phyloP scores from a whole-genome alignment of 352 stramenopile genomes.

The Phytophthora sp. region DNA sequence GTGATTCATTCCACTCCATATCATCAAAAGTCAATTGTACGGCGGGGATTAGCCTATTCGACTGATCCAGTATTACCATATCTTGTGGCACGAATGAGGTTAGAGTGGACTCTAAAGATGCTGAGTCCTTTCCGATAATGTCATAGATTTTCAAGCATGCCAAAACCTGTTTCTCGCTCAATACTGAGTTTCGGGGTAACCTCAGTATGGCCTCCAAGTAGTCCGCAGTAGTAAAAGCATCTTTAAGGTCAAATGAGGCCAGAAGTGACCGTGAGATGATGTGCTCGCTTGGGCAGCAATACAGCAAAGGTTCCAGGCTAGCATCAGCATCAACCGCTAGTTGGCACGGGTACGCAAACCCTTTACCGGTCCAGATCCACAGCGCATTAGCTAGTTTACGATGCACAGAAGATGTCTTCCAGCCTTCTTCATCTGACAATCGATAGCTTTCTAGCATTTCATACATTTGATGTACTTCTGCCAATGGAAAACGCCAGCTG shows the following conservation, averaged over 20 bases:
- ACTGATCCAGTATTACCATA: conserved; percentile 48
- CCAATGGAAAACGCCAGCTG: conserved; percentile 41
- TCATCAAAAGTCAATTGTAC: conserved; percentile 65
- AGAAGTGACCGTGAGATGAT: conserved; percentile 67
- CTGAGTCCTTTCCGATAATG: conserved; percentile 40
- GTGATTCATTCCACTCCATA: conserved; percentile 81
- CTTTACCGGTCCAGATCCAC: conserved; percentile 79
- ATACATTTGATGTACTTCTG: conserved; percentile 67
- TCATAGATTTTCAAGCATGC: conserved; percentile 61
- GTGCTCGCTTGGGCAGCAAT: conserved; percentile 56
- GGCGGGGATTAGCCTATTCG: conserved; percentile 39
- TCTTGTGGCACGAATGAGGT: conserved; percentile 38
- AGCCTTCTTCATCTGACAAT: conserved; percentile 33
- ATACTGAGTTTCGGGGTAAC: conserved; percentile 32
- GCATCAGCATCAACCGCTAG: conserved; percentile 53
- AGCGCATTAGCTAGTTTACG: conserved; percentile 44
- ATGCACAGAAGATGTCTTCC: conserved; percentile 33
- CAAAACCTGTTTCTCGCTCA: conserved; percentile 35
- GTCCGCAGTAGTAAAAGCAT: conserved; percentile 54
- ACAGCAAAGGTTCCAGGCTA: conserved; percentile 66
- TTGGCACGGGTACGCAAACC: conserved; percentile 57
- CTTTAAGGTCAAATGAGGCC: conserved; percentile 58
- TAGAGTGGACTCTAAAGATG: conserved; percentile 28
- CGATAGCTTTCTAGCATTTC: conserved; percentile 48
- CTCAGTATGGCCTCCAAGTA: conserved; percentile 60